These are phyloP conservation scores for Thelonectria olida DNA, from an alignment of 2,329 filamentous ascomycete genomes.

Conservation along the genomic window DNA sequence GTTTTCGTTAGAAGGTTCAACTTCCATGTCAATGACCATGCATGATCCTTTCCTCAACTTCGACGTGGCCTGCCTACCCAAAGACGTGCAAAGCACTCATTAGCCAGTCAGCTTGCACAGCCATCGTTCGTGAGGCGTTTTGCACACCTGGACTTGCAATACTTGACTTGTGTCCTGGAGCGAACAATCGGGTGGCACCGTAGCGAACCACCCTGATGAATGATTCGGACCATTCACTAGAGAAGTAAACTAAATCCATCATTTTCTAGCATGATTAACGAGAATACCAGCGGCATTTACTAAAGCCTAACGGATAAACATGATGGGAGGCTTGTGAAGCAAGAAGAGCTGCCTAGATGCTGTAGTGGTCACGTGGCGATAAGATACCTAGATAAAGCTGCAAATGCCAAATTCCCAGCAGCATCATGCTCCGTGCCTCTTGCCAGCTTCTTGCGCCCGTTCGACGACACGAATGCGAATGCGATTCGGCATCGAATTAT, in stretches of 20 bases:
- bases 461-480: constrained; percentile 21
- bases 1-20: neutral
- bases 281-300: neutral
- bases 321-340: too few species aligned
- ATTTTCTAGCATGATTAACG: neutral
- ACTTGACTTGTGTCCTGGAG: neutral
- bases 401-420: constrained; percentile 11
- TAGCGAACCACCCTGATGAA: neutral
- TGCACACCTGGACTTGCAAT: neutral
- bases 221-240: neutral
- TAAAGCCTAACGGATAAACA: too few species aligned
- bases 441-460: constrained; percentile 24
- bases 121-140: neutral
- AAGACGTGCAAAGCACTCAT: neutral
- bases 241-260: neutral
- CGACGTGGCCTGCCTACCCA: neutral
- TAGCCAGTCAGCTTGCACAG: neutral
- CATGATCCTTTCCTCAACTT: neutral
- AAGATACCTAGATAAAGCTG: constrained; percentile 36
- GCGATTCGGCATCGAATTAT: constrained; percentile 20
- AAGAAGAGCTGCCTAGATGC: neutral
- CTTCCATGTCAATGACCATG: neutral
- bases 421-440: constrained; percentile 35
- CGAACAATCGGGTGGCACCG: neutral
- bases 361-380: constrained; percentile 42